Evolutionary conservation across 306 rosid genomes (phyloP), one percentile per base, ranked within the genome.

Genomic region (Oemleria cerasiformis): DNA sequence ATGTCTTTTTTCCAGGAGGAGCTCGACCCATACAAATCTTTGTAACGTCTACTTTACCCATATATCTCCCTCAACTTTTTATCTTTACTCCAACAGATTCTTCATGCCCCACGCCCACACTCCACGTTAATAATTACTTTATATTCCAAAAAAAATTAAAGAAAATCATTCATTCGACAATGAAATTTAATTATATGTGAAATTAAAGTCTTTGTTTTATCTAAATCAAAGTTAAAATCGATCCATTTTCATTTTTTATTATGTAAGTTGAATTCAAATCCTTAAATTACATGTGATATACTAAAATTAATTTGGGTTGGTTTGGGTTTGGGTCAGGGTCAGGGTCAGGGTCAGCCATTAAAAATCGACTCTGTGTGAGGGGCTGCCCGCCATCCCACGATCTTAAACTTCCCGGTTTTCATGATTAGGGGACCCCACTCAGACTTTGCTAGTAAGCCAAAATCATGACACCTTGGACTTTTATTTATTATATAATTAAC

Each of bases 381-480:
- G 40, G 77, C 81, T 84, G 85, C 76, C 92, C 94, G 77, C 78
- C 75, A 81, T 42, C 77, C 88, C 88, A 89, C 86, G 83, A 79
- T 81, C 81, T 77, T 53, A 63, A 75, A 80, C 86, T 80, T 85
- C 84, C 85, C 80, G 81, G 77, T 72, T 72, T 77, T 79, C 74
- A 89, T 91, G 84, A 94, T 91, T 81, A 79, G 44, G 77, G 86
- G 94, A 54, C 89, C 97, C 97, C 87, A 80, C 71, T 68, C 64
- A 91, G 83, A 89, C 97, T 94, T 94, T 83, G 83, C 76, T 79
- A 85, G 84, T 77, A 87, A 88, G 92, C 88, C 90, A 91, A 83
- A 86, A 93, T 90, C 92, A 86, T 91, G 42, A 79, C 77, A 80
- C 76, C 84, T 74, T 81, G 44, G 82, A 87, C 93, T 85, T 86